These are phyloP conservation scores for Lecanicillium sp. DNA, from an alignment of 2,329 filamentous ascomycete species.

Conservation along the genomic window DNA sequence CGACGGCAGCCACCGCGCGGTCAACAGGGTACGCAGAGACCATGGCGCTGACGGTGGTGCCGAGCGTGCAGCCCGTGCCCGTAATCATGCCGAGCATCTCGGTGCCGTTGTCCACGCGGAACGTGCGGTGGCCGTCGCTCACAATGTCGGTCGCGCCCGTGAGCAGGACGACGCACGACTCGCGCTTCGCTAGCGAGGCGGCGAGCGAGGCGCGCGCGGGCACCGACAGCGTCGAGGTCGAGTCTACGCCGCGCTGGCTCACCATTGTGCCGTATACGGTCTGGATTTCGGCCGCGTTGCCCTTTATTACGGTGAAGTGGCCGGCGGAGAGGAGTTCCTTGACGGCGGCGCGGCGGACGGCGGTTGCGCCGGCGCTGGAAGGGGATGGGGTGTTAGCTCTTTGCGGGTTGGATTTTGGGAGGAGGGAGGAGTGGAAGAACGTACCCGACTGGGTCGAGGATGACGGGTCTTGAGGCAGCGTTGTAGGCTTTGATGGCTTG, in stretches of 20 bases:
- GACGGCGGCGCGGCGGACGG: constrained; percentile 63
- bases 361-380: constrained; percentile 65
- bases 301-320: constrained; percentile 85
- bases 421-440: constrained; percentile 14
- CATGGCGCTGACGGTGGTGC: constrained; percentile 71
- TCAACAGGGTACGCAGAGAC: constrained; percentile 56
- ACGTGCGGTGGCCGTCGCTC: constrained; percentile 62
- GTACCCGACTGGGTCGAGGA: constrained; percentile 83
- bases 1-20: constrained; percentile 63
- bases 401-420: not conserved
- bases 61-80: constrained; percentile 78
- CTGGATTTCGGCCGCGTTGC: constrained; percentile 83
- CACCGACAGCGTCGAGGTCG: constrained; percentile 49
- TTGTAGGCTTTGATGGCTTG: constrained; percentile 80
- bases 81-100: constrained; percentile 62
- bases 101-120: constrained; percentile 71
- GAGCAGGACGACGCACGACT: constrained; percentile 69
- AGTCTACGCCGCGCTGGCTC: constrained; percentile 77
- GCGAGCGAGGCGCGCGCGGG: constrained; percentile 53
- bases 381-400: constrained; percentile 1
- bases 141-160: constrained; percentile 74
- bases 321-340: constrained; percentile 63
- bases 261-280: constrained; percentile 54
- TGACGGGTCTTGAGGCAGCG: constrained; percentile 60
- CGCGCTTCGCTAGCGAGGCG: constrained; percentile 59